Conservation (phyloP, 345 rosid species). For the Citrus australasica region DNA sequence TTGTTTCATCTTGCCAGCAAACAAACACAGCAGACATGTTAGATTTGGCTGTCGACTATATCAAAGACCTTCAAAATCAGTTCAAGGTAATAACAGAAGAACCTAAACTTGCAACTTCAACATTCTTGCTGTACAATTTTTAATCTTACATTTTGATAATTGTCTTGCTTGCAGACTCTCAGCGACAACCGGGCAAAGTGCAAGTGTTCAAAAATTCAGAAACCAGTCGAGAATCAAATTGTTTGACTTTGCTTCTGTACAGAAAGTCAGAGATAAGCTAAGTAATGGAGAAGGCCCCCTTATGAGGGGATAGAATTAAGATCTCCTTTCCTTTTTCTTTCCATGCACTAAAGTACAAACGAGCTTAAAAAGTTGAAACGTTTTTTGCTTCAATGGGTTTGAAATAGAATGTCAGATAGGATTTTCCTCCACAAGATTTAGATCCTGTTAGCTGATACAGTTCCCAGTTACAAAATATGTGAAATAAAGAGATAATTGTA, state of each 20-base stretch:
- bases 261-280: conserved; percentile 1
- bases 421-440: conserved; percentile 14
- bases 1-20: conserved; percentile 54
- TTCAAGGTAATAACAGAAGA: conserved; percentile 48
- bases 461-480: conserved; percentile 7
- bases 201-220: conserved; percentile 48
- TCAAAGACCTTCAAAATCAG: conserved; percentile 85
- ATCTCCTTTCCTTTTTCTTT: not conserved
- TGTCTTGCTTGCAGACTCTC: conserved; percentile 41
- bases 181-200: conserved; percentile 56
- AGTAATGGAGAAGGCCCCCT: not conserved
- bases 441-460: conserved; percentile 19
- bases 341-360: not conserved
- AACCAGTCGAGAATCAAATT: conserved; percentile 29
- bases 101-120: not conserved
- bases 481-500: conserved; percentile 29
- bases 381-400: not conserved
- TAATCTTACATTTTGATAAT: not conserved
- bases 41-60: conserved; percentile 95
- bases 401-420: conserved; percentile 5
- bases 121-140: not conserved
- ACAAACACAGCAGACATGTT: conserved; percentile 95
- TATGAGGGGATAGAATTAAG: conserved; percentile 13
- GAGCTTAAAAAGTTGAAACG: not conserved
- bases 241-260: conserved; percentile 23